A percentile compares a stretch with the other conserved stretches of the same genome.
phyloP scores from a whole-genome alignment of 345 rosid genomes.

The Heritiera littoralis region DNA sequence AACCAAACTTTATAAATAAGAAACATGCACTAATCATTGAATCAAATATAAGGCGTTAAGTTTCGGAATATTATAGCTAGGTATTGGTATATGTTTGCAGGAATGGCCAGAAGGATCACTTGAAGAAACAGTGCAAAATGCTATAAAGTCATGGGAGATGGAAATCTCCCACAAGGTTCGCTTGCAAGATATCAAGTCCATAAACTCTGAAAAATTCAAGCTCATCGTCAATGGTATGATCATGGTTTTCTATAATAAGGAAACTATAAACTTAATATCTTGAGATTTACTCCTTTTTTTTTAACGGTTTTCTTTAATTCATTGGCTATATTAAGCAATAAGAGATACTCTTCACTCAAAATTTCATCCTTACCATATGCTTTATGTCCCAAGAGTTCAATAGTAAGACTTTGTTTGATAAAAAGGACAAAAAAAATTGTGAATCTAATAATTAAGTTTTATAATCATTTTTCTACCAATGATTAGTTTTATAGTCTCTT shows the following conservation, averaged over 20 bases:
- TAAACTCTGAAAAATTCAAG: conserved; percentile 68
- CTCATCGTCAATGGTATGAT: conserved; percentile 68
- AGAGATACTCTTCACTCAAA: no score
- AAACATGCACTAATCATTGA: neutral
- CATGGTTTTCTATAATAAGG: neutral
- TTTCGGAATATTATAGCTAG: no score
- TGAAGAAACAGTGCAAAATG: conserved; percentile 80
- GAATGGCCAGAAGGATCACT: conserved; percentile 78
- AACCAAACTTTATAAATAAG: no score
- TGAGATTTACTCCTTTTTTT: neutral
- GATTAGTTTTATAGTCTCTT: no score
- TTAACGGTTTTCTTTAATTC: no score
- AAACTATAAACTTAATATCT: neutral
- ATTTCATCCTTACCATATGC: neutral
- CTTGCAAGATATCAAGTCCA: conserved; percentile 66
- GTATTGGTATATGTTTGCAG: conserved; percentile 26
- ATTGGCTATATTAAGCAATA: no score
- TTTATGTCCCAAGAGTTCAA: neutral
- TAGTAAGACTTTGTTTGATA: no score
- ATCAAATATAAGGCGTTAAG: neutral
- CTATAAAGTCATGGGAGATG: conserved; percentile 88
- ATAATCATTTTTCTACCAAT: no score
- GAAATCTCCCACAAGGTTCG: conserved; percentile 74
- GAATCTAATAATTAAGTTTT: no score
- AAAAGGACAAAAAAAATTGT: no score